Base-by-base conservation (phyloP, 306 rosid genomes). In the Vigna hirtella region DNA sequence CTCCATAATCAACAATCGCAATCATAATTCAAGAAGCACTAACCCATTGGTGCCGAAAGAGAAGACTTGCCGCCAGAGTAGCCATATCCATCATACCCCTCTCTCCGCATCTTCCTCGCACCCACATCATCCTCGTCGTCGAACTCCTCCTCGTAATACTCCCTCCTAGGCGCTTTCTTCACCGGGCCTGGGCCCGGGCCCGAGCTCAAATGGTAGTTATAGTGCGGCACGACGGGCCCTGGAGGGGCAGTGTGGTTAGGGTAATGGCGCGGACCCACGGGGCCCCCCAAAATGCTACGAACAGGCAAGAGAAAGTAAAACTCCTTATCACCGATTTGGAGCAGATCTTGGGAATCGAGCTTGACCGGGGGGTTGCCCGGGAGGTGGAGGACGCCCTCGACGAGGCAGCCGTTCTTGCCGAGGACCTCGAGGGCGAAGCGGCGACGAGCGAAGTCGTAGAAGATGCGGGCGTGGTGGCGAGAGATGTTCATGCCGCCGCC, bases 401-500 rank as follows among this genome's bases (percentile, higher is more conserved):
- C 99, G 70, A 91, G 88, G 72, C 99, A 96, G 11, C 99, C 99
- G 70, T 96, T 96, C 70, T 93, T 96, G 0, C 99, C 99, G 17
- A 96, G 90, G 22, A 96, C 97, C 77, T 96, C 99, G 0, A 96
- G 96, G 32, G 99, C 99, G 76, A 96, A 96, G 6, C 98, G 99
- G 8, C 98, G 97, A 10, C 98, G 97, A 0, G 99, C 70, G 81
- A 96, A 96, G 85, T 96, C 98, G 87, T 93, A 96, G 88, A 93
- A 96, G 75, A 96, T 93, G 81, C 96, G 97, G 15, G 97, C 98
- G 76, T 96, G 99, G 85, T 96, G 94, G 74, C 99, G 98, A 1
- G 99, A 96, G 76, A 96, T 96, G 86, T 96, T 96, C 99, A 96
- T 96, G 0, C 99, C 99, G 17, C 99, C 99, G 13, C 99, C 99